These are phyloP conservation scores for Pseudogymnoascus sp. DNA, from an alignment of 2,329 filamentous ascomycete genomes.

Conservation along the genomic window DNA sequence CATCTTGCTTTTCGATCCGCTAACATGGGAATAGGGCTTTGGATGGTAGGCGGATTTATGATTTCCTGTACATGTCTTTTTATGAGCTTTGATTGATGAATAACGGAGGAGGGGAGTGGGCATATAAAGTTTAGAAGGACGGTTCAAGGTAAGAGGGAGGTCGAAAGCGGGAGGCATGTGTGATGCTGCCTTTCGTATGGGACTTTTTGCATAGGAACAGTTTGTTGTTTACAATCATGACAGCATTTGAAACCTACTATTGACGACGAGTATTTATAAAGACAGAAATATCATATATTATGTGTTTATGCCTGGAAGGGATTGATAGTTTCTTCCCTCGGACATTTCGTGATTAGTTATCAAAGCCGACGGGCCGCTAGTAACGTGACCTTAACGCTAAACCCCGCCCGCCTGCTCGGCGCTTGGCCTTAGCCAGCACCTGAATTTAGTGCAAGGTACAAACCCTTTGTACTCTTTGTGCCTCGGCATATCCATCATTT, in stretches of 20 bases:
- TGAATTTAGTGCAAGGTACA: background rate
- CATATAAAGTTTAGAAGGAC: background rate
- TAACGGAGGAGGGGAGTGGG: background rate
- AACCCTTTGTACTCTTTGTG: background rate
- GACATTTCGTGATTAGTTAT: background rate
- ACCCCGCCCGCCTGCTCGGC: constrained; percentile 2
- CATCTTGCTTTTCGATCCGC: background rate
- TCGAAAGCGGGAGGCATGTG: background rate
- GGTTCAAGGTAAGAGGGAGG: background rate
- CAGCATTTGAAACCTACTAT: background rate
- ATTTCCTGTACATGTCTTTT: background rate
- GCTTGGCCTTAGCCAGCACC: background rate
- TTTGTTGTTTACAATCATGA: background rate
- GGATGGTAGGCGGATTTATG: background rate
- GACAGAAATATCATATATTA: background rate
- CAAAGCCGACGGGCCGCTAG: constrained; percentile 36
- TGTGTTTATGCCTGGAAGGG: background rate
- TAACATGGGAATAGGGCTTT: background rate
- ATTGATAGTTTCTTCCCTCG: background rate
- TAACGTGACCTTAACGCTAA: background rate
- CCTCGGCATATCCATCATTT: constrained; percentile 4
- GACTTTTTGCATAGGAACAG: background rate
- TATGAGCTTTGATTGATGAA: background rate
- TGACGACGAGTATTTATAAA: background rate
- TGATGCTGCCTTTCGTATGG: background rate